Evolutionary conservation across 805 yeast genomes (phyloP).

Genomic region (Clavispora asparagi): DNA sequence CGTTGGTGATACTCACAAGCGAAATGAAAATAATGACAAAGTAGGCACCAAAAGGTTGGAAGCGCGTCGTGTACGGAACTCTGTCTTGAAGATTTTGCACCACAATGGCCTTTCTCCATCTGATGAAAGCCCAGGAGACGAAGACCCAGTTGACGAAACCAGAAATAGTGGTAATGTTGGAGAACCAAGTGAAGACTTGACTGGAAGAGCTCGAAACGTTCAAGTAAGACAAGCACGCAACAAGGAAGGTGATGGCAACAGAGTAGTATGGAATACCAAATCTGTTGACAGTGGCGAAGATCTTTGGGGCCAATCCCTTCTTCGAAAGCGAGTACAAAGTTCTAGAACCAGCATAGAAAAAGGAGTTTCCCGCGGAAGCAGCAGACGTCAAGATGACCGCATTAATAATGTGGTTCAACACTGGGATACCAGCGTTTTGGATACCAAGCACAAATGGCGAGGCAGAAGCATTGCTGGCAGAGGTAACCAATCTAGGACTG

Average conservation of each 20-base stretch:
- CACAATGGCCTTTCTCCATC: constrained; percentile 61
- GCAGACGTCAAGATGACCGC: constrained; percentile 68
- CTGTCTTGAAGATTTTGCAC: constrained; percentile 51
- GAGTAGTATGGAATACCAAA: constrained; percentile 40
- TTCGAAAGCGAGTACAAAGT: constrained; percentile 14
- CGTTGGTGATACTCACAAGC: constrained; percentile 63
- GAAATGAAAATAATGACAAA: constrained; percentile 45
- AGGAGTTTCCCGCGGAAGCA: constrained; percentile 26
- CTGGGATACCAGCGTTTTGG: constrained; percentile 59
- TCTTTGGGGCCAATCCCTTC: constrained; percentile 14
- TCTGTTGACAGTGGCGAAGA: constrained; percentile 25
- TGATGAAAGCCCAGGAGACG: constrained; percentile 46
- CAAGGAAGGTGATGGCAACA: constrained; percentile 26
- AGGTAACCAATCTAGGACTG: constrained; percentile 19
- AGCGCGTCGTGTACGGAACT: constrained; percentile 50
- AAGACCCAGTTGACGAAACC: constrained; percentile 64
- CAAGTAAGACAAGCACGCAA: constrained; percentile 48
- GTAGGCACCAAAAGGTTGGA: constrained; percentile 57
- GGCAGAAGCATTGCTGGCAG: constrained; percentile 47
- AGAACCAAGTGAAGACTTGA: constrained; percentile 57
- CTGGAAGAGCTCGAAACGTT: constrained; percentile 50
- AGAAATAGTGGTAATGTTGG: constrained; percentile 60
- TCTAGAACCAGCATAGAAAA: constrained; percentile 16
- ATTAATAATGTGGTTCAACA: constrained; percentile 73
- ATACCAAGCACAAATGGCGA: constrained; percentile 83